A percentile compares a stretch with the other conserved stretches of the same genome.
phyloP scores from a whole-genome alignment of 2,329 filamentous ascomycete genomes.

The Venturia carpophila region DNA sequence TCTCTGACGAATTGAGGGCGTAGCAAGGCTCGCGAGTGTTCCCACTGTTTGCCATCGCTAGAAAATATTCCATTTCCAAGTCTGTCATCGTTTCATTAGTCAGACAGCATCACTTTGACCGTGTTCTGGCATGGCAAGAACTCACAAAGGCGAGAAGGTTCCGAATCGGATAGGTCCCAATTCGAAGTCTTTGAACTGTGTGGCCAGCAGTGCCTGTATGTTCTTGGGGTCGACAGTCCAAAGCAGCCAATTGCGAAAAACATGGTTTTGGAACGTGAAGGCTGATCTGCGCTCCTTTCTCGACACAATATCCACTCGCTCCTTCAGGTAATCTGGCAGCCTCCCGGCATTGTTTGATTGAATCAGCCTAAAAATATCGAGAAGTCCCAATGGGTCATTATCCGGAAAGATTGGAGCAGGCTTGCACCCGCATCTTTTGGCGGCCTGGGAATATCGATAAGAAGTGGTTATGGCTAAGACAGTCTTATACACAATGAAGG shows the following conservation, averaged over 20 bases:
- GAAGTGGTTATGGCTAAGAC: conserved; percentile 1
- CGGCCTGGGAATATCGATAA: neutral
- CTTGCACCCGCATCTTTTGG: neutral
- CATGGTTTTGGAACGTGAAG: conserved; percentile 3
- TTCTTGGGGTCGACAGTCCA: conserved; percentile 31
- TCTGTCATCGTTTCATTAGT: neutral
- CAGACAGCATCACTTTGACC: neutral
- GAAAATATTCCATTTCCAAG: conserved; percentile 22
- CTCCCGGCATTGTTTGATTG: neutral
- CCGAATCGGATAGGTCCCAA: conserved; percentile 13
- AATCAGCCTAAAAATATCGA: neutral
- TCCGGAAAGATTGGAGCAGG: conserved; percentile 12
- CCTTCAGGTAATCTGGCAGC: neutral
- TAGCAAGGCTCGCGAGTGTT: conserved; percentile 31
- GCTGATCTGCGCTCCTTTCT: conserved; percentile 9
- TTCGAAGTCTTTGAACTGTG: conserved; percentile 20
- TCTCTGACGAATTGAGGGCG: conserved; percentile 33
- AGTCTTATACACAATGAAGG: neutral
- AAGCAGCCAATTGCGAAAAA: conserved; percentile 40
- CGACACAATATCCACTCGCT: neutral
- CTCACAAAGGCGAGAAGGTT: conserved; percentile 17
- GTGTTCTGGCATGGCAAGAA: neutral
- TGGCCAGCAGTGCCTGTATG: conserved; percentile 20
- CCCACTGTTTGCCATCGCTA: conserved; percentile 31
- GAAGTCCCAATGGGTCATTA: conserved; percentile 9